phyloP scores from a whole-genome alignment of 306 rosid genomes.

The Dicorynia guianensis region DNA sequence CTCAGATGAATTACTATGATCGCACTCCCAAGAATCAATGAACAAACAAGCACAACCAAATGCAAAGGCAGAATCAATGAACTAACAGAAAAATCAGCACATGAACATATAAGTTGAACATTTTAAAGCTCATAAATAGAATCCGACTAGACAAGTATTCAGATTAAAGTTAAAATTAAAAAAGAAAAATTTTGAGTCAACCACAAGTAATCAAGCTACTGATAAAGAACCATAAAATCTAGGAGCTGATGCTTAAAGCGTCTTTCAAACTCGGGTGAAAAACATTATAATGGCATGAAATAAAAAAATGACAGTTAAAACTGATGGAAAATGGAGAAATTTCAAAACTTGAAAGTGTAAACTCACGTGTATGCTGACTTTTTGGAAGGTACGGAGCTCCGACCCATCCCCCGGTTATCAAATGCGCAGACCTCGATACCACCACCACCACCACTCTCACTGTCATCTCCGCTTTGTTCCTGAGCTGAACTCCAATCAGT shows the following conservation, averaged over 20 bases:
- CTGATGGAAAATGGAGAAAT: neutral
- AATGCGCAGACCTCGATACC: slow-evolving; percentile 88
- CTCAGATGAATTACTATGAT: neutral
- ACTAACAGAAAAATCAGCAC: neutral
- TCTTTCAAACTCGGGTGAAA: too few species aligned
- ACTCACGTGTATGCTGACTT: slow-evolving; percentile 87
- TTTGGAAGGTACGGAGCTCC: slow-evolving; percentile 71
- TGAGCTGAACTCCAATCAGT: slow-evolving; percentile 31
- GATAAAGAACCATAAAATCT: neutral
- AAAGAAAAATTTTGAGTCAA: neutral
- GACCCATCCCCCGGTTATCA: slow-evolving; percentile 95
- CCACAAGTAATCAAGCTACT: too few species aligned
- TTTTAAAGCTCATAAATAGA: too few species aligned
- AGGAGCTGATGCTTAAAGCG: neutral
- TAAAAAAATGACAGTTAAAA: neutral
- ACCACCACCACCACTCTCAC: slow-evolving; percentile 48
- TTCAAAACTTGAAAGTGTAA: neutral
- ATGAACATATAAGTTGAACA: neutral
- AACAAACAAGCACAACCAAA: neutral
- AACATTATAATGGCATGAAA: neutral
- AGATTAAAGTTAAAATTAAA: neutral
- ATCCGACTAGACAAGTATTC: neutral
- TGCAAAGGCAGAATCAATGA: neutral
- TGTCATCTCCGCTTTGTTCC: slow-evolving; percentile 34
- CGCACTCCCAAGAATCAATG: neutral